Evolutionary conservation across 2,329 filamentous ascomycete genomes (phyloP), one percentile per base, ranked within the genome.

Genomic region (Colletotrichum musicola): DNA sequence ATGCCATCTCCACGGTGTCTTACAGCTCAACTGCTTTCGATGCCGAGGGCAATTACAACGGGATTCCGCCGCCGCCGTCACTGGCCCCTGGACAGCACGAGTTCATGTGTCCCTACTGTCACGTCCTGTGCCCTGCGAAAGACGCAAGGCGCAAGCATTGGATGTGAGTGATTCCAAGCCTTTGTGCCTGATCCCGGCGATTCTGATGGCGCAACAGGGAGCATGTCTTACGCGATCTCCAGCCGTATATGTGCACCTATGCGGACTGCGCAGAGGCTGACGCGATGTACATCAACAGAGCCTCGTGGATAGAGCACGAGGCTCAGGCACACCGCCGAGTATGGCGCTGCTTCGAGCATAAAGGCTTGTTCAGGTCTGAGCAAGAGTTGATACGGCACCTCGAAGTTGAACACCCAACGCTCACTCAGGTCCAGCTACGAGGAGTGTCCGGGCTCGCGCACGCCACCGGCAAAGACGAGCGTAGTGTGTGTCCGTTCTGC

Each of bases 241-340:
- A 40, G 2, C 63, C 63, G 2, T 66, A 62, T 10, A 54, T 62
- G 38, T 66, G 63, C 16, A 66, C 63, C 1, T 66, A 66, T 13
- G 2, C 27, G 2, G n/a, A 55, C 2, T 66, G 63, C 16, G 13
- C 4, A 1, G 27, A 66, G 2, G 25, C 56, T 0, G 42, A 40
- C 3, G 12, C 27, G 2, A 61, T 61, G 38, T 40, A 62, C 27
- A 10, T 12, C 5, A 60, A n/a, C 30, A 44, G 20, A n/a, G 13
- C n/a, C 4, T 22, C 63, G 20, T 66, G 63, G 63, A 13, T 56
- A 1, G 18, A 53, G 3, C 63, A 62, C 20, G 56, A 66, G 16
- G 22, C 49, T 0, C 13, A 54, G 3, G 18, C 5, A 16, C 63
- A 66, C 10, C 63, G 57, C 5, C 18, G n/a, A 7, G 20, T 56